phyloP scores from a whole-genome alignment of 2,329 filamentous ascomycete genomes.

The Penicillium nordicum region DNA sequence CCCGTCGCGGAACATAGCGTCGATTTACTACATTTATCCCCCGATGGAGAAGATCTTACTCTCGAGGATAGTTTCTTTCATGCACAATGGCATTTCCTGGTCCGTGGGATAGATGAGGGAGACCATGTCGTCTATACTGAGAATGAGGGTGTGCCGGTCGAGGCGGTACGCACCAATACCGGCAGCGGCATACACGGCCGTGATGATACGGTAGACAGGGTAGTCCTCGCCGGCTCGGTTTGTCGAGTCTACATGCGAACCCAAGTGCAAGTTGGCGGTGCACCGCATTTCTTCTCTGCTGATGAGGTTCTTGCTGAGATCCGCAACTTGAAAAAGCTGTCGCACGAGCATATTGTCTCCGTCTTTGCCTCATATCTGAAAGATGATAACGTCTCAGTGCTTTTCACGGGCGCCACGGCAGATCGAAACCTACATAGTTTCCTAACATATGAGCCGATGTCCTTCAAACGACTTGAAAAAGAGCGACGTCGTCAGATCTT shows the following conservation, averaged over 20 bases:
- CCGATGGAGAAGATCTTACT: slow-evolving; percentile 42
- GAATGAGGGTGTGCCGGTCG: slow-evolving; percentile 59
- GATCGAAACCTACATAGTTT: slow-evolving; percentile 44
- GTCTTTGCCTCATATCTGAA: slow-evolving; percentile 46
- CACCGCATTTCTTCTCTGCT: slow-evolving; percentile 38
- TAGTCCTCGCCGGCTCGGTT: slow-evolving; percentile 37
- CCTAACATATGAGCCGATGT: slow-evolving; percentile 41
- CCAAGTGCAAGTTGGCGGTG: slow-evolving; percentile 37
- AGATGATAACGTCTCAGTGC: slow-evolving; percentile 42
- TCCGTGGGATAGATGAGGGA: slow-evolving; percentile 54
- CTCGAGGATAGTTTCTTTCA: slow-evolving; percentile 58
- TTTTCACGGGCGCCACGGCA: slow-evolving; percentile 39
- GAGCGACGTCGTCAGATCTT: slow-evolving; percentile 40
- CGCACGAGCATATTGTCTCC: slow-evolving; percentile 45
- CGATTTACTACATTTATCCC: slow-evolving; percentile 52
- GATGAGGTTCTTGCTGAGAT: slow-evolving; percentile 42
- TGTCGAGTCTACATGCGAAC: slow-evolving; percentile 39
- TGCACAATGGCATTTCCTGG: slow-evolving; percentile 57
- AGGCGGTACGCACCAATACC: slow-evolving; percentile 47
- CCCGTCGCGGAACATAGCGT: slow-evolving; percentile 56
- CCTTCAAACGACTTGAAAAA: slow-evolving; percentile 44
- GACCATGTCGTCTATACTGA: slow-evolving; percentile 57
- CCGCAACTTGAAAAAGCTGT: slow-evolving; percentile 35
- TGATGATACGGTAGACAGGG: slow-evolving; percentile 36
- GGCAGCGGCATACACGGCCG: slow-evolving; percentile 33